phyloP scores from a whole-genome alignment of 768 basidiomycete species.

The Podaxis sp. region DNA sequence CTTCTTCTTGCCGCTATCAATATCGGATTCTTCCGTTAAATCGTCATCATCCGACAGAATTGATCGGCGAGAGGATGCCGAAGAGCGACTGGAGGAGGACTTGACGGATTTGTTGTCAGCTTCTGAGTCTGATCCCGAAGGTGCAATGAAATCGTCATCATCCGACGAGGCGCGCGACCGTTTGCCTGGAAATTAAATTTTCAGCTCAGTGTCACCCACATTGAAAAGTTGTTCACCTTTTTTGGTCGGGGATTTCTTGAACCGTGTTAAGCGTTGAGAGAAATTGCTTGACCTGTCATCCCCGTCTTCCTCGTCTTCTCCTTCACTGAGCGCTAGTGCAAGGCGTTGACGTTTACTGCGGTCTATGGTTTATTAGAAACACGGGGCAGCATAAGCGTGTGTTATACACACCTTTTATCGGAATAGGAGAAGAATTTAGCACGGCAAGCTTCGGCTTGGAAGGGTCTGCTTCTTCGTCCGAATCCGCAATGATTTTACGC shows the following conservation, averaged over 20 bases:
- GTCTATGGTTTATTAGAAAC: conserved; percentile 27
- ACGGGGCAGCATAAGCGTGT: neutral
- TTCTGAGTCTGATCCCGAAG: conserved; percentile 52
- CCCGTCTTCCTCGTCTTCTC: conserved; percentile 55
- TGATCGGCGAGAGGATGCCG: conserved; percentile 44
- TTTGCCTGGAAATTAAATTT: conserved; percentile 32
- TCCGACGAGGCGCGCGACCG: conserved; percentile 34
- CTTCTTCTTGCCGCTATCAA: conserved; percentile 27
- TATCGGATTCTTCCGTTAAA: conserved; percentile 28
- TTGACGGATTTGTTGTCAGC: conserved; percentile 47
- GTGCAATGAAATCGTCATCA: conserved; percentile 74
- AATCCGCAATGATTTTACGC: conserved; percentile 71
- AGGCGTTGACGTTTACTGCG: conserved; percentile 63
- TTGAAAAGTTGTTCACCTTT: conserved; percentile 34
- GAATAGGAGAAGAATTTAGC: conserved; percentile 36
- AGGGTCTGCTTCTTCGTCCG: conserved; percentile 54
- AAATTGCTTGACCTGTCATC: conserved; percentile 49
- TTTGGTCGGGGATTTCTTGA: conserved; percentile 62
- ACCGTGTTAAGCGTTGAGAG: conserved; percentile 57
- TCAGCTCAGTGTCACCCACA: neutral
- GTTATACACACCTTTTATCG: conserved; percentile 28
- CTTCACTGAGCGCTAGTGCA: conserved; percentile 42
- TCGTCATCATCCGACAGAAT: conserved; percentile 39
- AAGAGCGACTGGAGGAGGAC: conserved; percentile 51
- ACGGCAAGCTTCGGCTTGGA: conserved; percentile 23